Evolutionary conservation across 345 rosid genomes (phyloP).

Genomic region (Reutealis trisperma): DNA sequence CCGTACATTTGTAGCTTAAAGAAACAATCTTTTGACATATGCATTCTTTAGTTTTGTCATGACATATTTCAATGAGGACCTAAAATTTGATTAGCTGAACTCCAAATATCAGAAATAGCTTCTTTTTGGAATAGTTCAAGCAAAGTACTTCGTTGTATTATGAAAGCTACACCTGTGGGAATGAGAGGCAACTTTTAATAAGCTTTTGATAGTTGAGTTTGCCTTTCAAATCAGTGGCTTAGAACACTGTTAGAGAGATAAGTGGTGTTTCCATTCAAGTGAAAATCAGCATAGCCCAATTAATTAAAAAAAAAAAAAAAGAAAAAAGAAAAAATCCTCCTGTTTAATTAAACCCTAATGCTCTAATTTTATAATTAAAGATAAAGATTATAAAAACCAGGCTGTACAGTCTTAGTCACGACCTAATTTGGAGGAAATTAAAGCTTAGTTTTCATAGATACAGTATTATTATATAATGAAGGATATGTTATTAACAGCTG

Average conservation of each 20-base stretch:
- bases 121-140: not conserved
- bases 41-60: too few relatives aligned
- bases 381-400: not conserved
- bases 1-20: not conserved
- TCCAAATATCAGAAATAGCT: not conserved
- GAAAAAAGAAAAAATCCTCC: too few relatives aligned
- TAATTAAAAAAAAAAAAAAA: not conserved
- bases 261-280: constrained; percentile 24
- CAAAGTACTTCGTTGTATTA: not conserved
- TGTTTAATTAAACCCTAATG: not conserved
- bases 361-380: not conserved
- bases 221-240: constrained; percentile 24
- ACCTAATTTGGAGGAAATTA: constrained; percentile 16
- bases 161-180: not conserved
- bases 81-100: not conserved
- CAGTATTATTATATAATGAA: not conserved
- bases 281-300: not conserved
- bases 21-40: not conserved
- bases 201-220: constrained; percentile 25
- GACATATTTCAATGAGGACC: too few relatives aligned
- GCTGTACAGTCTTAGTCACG: constrained; percentile 9
- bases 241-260: constrained; percentile 8
- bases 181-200: not conserved
- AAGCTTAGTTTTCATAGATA: not conserved
- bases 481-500: not conserved